These are phyloP conservation scores for Neofusicoccum umdonicola DNA, from an alignment of 2,329 filamentous ascomycete species.

Conservation along the genomic window DNA sequence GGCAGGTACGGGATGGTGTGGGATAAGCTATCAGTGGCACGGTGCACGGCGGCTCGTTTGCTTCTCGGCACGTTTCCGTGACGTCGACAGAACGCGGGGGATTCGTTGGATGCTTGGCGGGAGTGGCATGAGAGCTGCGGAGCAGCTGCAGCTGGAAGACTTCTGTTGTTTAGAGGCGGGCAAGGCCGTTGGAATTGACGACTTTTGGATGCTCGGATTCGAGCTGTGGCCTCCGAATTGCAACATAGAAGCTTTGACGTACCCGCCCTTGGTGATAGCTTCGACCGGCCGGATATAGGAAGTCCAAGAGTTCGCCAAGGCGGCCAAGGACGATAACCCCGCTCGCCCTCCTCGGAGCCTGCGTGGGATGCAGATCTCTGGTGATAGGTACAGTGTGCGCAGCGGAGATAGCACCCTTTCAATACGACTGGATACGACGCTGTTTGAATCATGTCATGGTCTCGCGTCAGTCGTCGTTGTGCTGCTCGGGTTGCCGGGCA, in stretches of 20 bases:
- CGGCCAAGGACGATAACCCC: constrained; percentile 2
- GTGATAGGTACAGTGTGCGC: background rate
- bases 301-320: constrained; percentile 8
- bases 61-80: background rate
- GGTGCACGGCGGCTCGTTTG: background rate
- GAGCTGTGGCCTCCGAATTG: background rate
- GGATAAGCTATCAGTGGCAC: constrained; percentile 4
- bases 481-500: background rate
- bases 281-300: background rate
- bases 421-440: background rate
- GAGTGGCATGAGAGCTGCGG: background rate
- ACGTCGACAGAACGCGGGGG: background rate
- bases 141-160: background rate
- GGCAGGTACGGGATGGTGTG: too few relatives aligned
- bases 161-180: background rate
- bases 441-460: constrained; percentile 3
- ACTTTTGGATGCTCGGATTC: background rate
- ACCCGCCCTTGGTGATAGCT: constrained; percentile 4
- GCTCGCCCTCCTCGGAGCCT: background rate
- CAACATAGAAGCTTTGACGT: constrained; percentile 4
- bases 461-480: background rate
- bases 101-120: background rate
- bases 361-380: background rate
- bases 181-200: too few relatives aligned
- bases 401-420: background rate